Evolutionary conservation across 495 filamentous ascomycete species (phyloP).

Genomic region (Parathielavia appendiculata): DNA sequence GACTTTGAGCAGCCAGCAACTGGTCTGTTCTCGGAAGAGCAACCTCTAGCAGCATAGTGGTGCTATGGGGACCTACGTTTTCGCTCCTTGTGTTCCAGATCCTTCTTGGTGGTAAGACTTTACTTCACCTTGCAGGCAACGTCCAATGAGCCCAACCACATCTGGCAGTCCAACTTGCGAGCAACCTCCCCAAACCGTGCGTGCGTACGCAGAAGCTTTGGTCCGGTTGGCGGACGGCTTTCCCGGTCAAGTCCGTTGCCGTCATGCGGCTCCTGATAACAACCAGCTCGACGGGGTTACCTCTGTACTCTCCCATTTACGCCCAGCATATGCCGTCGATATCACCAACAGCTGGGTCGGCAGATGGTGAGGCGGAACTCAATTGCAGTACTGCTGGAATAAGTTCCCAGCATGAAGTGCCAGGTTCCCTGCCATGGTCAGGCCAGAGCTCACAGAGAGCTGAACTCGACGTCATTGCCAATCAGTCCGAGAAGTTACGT

Average conservation of each 20-base stretch:
- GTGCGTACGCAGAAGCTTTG: neutral
- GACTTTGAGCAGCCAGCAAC: neutral
- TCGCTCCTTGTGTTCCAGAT: neutral
- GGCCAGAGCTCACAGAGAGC: neutral
- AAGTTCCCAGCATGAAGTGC: neutral
- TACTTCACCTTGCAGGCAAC: conserved; percentile 1
- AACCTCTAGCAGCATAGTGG: neutral
- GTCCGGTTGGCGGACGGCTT: neutral
- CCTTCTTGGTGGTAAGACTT: neutral
- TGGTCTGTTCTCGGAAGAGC: too few relatives aligned
- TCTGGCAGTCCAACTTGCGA: neutral
- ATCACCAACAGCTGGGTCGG: conserved; percentile 16
- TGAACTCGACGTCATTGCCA: neutral
- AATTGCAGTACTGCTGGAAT: neutral
- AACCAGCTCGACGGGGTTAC: neutral
- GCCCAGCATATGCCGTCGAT: conserved; percentile 15
- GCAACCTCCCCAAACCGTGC: too few relatives aligned
- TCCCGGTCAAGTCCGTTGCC: neutral
- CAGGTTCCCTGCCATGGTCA: neutral
- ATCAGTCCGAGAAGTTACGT: neutral
- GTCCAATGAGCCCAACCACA: neutral
- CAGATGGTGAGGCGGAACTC: neutral
- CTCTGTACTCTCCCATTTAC: neutral
- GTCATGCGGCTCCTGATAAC: neutral
- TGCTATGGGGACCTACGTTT: neutral